Conservation (phyloP, 805 yeast genomes). For the Candida silvicultrix region DNA sequence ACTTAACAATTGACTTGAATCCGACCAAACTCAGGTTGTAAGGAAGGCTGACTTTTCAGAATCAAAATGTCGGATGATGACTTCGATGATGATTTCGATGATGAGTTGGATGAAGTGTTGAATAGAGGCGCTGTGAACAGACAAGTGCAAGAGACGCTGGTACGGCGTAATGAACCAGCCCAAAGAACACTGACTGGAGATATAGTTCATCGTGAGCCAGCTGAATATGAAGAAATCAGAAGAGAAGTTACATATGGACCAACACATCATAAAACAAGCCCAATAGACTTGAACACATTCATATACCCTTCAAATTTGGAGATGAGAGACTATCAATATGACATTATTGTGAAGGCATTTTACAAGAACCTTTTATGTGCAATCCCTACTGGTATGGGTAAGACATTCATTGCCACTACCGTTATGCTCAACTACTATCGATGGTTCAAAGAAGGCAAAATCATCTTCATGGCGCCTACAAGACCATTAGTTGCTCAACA, state of each 20-base stretch:
- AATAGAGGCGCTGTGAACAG: slow-evolving; percentile 26
- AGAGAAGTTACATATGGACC: slow-evolving; percentile 30
- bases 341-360: slow-evolving; percentile 68
- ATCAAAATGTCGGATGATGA: slow-evolving; percentile 22
- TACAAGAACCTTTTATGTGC: slow-evolving; percentile 78
- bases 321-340: slow-evolving; percentile 82
- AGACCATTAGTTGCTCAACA: slow-evolving; percentile 95
- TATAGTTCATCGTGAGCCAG: slow-evolving; percentile 12
- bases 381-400: slow-evolving; percentile 95
- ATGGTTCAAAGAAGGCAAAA: slow-evolving; percentile 77
- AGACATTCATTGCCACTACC: slow-evolving; percentile 91
- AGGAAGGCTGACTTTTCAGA: not conserved
- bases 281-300: slow-evolving; percentile 36
- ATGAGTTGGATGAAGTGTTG: slow-evolving; percentile 13
- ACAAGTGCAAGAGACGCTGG: slow-evolving; percentile 23
- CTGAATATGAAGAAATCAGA: slow-evolving; percentile 31
- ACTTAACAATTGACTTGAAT: not conserved
- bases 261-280: slow-evolving; percentile 46
- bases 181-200: slow-evolving; percentile 30
- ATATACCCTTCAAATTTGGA: slow-evolving; percentile 84
- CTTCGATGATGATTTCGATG: slow-evolving; percentile 20
- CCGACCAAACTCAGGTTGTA: not conserved
- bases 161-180: slow-evolving; percentile 24
- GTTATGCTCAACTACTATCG: slow-evolving; percentile 85
- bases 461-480: slow-evolving; percentile 96